phyloP scores from a whole-genome alignment of 2,329 filamentous ascomycete species.

The Diplodia seriata region DNA sequence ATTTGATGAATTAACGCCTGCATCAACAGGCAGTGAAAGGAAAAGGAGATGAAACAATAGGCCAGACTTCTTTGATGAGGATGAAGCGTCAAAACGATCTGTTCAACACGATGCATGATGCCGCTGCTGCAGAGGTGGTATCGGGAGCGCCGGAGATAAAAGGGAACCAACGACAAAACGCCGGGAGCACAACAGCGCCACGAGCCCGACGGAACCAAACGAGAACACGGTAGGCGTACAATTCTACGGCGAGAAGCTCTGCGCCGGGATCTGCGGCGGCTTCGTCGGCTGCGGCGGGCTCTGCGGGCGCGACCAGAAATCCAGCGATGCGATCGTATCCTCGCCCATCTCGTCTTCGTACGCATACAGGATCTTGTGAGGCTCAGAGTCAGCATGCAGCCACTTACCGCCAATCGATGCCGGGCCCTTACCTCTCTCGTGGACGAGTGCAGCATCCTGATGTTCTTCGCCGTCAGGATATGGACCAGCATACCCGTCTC shows the following conservation, averaged over 20 bases:
- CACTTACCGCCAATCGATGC: not conserved
- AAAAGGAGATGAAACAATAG: conserved; percentile 18
- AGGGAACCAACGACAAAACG: conserved; percentile 27
- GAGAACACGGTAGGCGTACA: conserved; percentile 23
- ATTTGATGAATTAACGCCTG: conserved; percentile 30
- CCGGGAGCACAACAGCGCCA: conserved; percentile 19
- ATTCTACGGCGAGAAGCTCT: conserved; percentile 32
- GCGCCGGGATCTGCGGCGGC: conserved; percentile 30
- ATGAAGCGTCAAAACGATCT: conserved; percentile 15
- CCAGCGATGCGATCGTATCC: conserved; percentile 91
- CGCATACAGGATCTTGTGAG: conserved; percentile 84
- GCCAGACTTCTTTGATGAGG: conserved; percentile 22
- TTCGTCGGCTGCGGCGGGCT: conserved; percentile 31
- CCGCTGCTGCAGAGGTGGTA: conserved; percentile 31
- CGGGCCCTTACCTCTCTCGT: conserved; percentile 80
- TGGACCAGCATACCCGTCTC: conserved; percentile 90
- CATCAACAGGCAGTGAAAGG: conserved; percentile 25
- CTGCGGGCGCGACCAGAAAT: conserved; percentile 77
- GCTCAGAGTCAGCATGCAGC: not conserved
- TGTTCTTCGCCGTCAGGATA: conserved; percentile 95
- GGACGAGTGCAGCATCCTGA: conserved; percentile 95
- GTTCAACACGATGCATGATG: conserved; percentile 30
- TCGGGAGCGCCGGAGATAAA: conserved; percentile 30
- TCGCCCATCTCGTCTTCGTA: conserved; percentile 96
- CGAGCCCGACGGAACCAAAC: conserved; percentile 28